phyloP scores from a whole-genome alignment of 2,329 filamentous ascomycete genomes.

The Cucurbitaria berberidis region DNA sequence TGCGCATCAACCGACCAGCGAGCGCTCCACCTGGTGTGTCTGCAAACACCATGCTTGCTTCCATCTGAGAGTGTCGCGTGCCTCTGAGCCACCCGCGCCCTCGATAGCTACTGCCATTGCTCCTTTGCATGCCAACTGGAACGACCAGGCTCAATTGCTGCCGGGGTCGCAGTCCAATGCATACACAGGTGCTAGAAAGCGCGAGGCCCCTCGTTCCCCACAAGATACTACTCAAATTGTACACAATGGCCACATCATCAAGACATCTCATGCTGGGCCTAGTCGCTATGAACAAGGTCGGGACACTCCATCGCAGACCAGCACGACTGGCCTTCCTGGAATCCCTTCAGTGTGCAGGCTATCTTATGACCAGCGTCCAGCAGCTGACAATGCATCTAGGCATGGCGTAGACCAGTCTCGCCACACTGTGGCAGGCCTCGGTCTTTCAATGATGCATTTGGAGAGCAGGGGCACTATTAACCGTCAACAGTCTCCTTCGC shows the following conservation, averaged over 20 bases:
- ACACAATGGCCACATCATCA: conserved; percentile 10
- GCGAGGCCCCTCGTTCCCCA: background rate
- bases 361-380: conserved; percentile 41
- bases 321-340: conserved; percentile 43
- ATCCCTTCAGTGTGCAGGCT: conserved; percentile 48
- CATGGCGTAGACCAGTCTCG: conserved; percentile 28
- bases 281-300: conserved; percentile 27
- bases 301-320: conserved; percentile 38
- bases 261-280: conserved; percentile 15
- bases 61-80: conserved; percentile 49
- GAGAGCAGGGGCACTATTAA: conserved; percentile 28
- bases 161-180: conserved; percentile 20
- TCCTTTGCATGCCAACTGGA: conserved; percentile 16
- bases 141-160: conserved; percentile 20
- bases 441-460: conserved; percentile 42
- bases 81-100: conserved; percentile 18
- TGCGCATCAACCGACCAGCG: conserved; percentile 30
- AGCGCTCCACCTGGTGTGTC: conserved; percentile 55
- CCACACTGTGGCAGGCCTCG: conserved; percentile 36
- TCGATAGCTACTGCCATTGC: conserved; percentile 10
- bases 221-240: conserved; percentile 4
- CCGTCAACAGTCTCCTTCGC: conserved; percentile 38
- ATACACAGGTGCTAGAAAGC: conserved; percentile 12
- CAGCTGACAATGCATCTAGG: conserved; percentile 29
- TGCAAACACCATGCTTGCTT: conserved; percentile 66